Base-by-base conservation (phyloP, 2,329 filamentous ascomycete species). In the Hypoxylon sp. region DNA sequence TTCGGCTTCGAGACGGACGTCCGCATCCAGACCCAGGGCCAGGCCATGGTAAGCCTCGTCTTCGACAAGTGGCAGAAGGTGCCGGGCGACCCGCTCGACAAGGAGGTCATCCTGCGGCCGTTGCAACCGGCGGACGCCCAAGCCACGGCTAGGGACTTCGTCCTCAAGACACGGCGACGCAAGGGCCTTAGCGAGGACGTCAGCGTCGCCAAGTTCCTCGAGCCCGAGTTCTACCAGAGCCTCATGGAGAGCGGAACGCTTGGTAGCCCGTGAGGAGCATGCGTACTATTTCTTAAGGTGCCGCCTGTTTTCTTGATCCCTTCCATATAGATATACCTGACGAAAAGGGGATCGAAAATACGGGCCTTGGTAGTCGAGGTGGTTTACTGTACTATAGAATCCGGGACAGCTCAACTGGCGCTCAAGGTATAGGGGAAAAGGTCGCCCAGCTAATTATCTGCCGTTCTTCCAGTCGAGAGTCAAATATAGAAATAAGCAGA, bases 1-100 rank as follows among this genome's bases (percentile, higher is more conserved):
- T 99, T 99, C 71, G 95, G 95, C 17, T 98, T 99, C 75, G 95
- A 99, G 80, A 98, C 95, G 11, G 95, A 99, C 78, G 82, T 99
- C 55, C 84, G 95, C 62, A 98, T 98, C 71, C 93, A 97, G 76
- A 97, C 94, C 0, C 91, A 97, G 78, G 94, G 95, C 48, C 89
- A 92, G 73, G 92, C 93, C 53, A 93, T 91, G 70, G 87, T 98
- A 49, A 92, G 88, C 68, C 83, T 99, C 29, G 92, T 96, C 10
- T 99, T 99, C 75, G 95, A 99, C 72, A 88, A 91, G 64, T 99
- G 95, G 95, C 92, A 85, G 70, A 91, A 98, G 60, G 94, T 99
- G 1, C 95, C 95, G 1, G 95, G 95, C 52, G 95, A 99, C 74
- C 95, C 95, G 35, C 83, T 99, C 27, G 95, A 99, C 75, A 89